These are phyloP conservation scores for Yarrowia keelungensis DNA, from an alignment of 805 yeast species.

Conservation along the genomic window DNA sequence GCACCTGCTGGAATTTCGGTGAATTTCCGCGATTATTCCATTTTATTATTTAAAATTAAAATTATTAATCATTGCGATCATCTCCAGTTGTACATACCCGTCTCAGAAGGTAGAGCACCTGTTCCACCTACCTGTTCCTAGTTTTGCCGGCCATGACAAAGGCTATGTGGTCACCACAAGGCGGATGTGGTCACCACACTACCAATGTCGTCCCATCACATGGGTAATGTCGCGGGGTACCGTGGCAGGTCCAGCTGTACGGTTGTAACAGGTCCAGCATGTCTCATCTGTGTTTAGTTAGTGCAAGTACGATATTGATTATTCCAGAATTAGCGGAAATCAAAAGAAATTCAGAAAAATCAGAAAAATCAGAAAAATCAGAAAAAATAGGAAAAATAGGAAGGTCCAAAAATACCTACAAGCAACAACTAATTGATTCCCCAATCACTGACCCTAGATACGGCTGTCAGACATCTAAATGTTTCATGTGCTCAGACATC, in stretches of 20 bases:
- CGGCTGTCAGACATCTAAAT: too few relatives aligned
- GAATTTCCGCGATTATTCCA: too few relatives aligned
- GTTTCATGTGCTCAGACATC: background rate
- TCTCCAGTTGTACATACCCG: background rate
- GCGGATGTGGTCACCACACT: too few relatives aligned
- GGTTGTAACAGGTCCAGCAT: background rate
- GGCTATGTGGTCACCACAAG: background rate
- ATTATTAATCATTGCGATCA: too few relatives aligned
- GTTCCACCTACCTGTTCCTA: too few relatives aligned
- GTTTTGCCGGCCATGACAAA: background rate
- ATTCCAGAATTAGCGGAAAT: background rate
- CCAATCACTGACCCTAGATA: background rate
- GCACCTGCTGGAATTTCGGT: too few relatives aligned
- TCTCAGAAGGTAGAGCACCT: background rate
- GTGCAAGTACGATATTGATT: too few relatives aligned
- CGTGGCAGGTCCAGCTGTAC: background rate
- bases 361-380: background rate
- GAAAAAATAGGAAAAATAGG: background rate
- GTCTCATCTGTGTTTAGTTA: too few relatives aligned
- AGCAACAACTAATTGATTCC: too few relatives aligned
- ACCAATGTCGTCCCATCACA: background rate
- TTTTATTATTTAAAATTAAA: too few relatives aligned
- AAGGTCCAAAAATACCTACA: background rate
- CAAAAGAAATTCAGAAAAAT: background rate
- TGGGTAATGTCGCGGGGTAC: too few relatives aligned